Base-by-base conservation (phyloP, 768 basidiomycete genomes). In the Lentinula lateritia region DNA sequence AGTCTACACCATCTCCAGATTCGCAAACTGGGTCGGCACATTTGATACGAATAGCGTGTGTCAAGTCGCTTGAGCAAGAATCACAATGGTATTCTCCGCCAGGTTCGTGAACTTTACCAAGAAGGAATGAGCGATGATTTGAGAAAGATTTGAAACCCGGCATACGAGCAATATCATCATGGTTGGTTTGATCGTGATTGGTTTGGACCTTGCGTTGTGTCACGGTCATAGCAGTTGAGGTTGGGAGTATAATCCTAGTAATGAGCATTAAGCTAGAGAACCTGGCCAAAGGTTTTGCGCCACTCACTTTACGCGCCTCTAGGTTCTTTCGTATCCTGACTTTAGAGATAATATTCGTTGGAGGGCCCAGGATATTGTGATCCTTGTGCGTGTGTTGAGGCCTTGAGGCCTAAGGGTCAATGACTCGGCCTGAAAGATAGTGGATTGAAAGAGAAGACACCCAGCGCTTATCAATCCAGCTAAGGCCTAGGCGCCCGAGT, bases 41-140 rank as follows among this genome's bases (percentile, higher is more conserved):
- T 74, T 95, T 95, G 71, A 99, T 93, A 64, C 95, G 90, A 64
- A 97, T 86, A n/a, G 92, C 92, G 71, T 98, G 94, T 3, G 97
- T 98, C 66, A 98, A 82, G 75, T 98, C 94, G 74, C 86, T 84
- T 64, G 77, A 77, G 74, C 95, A 96, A 13, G 84, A 75, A 71
- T 95, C 93, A 77, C 93, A 95, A 65, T 88, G 82, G 66, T 91
- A 90, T 69, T 92, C 87, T 39, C 89, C 78, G 62, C 90, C 92
- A 15, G 92, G 91, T 65, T 93, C 92, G 68, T 85, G 90, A 58
- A 91, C 83, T 65, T 85, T 87, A 90, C 66, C 34, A 63, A 64
- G 60, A 58, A 15, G 15, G 23, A 41, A 45, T 50, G 28, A 62
- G 39, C 16, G 42, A 61, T 50, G 61, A 55, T 56, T n/a, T 8